A percentile compares a stretch with the other conserved stretches of the same genome.
Evolutionary conservation across 495 filamentous ascomycete species (phyloP).

Genomic region (Hapsidospora chrysogenum): DNA sequence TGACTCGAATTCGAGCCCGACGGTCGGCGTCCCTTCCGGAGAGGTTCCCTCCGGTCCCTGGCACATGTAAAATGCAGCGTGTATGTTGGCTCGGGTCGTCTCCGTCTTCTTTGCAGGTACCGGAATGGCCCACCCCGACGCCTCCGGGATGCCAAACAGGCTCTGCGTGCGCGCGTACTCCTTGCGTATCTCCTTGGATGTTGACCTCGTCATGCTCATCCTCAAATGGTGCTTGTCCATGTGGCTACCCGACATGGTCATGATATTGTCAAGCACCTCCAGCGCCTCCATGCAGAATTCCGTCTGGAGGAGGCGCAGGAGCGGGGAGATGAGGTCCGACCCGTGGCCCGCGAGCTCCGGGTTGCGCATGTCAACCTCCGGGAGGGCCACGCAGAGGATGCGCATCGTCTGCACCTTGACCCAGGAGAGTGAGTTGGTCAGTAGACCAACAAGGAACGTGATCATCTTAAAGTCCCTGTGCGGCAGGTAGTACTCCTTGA

Average conservation of each 20-base stretch:
- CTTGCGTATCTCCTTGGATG: conserved; percentile 70
- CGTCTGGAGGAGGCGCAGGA: conserved; percentile 80
- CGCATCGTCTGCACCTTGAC: conserved; percentile 87
- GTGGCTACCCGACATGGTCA: conserved; percentile 81
- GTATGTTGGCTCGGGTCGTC: conserved; percentile 78
- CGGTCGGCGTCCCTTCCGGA: conserved; percentile 52
- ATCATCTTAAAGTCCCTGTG: conserved; percentile 66
- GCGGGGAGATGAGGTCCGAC: conserved; percentile 85
- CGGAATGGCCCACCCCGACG: conserved; percentile 90
- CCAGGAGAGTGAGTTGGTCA: conserved; percentile 77
- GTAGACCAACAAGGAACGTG: conserved; percentile 77
- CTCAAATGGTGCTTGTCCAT: conserved; percentile 87
- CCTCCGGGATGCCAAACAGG: conserved; percentile 90
- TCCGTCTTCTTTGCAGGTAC: conserved; percentile 78
- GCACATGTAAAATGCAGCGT: conserved; percentile 89
- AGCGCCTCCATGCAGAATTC: conserved; percentile 85
- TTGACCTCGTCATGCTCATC: conserved; percentile 86
- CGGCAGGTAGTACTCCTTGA: conserved; percentile 70
- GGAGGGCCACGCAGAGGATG: conserved; percentile 69
- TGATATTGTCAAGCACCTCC: conserved; percentile 81
- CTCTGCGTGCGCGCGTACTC: conserved; percentile 90
- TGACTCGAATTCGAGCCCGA: conserved; percentile 79
- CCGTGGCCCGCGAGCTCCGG: conserved; percentile 80
- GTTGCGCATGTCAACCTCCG: conserved; percentile 85
- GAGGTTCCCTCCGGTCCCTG: conserved; percentile 32